Evolutionary conservation across 441 rosid genomes (phyloP).

Genomic region (Erodium moschatum): DNA sequence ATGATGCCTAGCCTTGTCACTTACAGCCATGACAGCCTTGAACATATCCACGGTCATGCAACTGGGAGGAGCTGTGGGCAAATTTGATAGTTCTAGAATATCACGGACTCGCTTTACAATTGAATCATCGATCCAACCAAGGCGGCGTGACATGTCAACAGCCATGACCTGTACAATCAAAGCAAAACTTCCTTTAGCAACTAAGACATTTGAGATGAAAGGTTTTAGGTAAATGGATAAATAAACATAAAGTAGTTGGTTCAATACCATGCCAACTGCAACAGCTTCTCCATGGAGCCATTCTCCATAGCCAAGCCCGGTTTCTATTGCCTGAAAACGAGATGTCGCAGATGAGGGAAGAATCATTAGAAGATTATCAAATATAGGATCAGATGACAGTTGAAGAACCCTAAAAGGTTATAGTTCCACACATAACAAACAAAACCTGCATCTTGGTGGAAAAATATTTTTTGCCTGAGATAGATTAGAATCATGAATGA

Average conservation of each 20-base stretch:
- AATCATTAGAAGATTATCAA: constrained; percentile 1
- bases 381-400: constrained; percentile 3
- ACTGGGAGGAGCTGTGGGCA: constrained; percentile 71
- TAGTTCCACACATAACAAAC: background rate
- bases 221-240: background rate
- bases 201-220: background rate
- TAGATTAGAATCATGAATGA: background rate
- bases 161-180: constrained; percentile 62
- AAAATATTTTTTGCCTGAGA: background rate
- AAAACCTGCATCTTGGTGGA: background rate
- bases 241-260: background rate
- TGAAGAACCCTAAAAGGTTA: constrained; percentile 1
- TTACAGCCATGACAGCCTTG: constrained; percentile 93
- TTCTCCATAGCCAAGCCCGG: constrained; percentile 78
- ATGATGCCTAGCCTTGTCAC: constrained; percentile 17
- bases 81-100: constrained; percentile 56
- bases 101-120: constrained; percentile 58
- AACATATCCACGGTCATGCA: constrained; percentile 84
- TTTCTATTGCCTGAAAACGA: constrained; percentile 75
- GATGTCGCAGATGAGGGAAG: constrained; percentile 4
- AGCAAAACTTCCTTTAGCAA: constrained; percentile 12
- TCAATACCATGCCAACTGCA: constrained; percentile 78
- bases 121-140: constrained; percentile 88
- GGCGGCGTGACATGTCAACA: constrained; percentile 92
- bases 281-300: constrained; percentile 99